phyloP scores from a whole-genome alignment of 257 asterid genomes.

The Echites panduratus region DNA sequence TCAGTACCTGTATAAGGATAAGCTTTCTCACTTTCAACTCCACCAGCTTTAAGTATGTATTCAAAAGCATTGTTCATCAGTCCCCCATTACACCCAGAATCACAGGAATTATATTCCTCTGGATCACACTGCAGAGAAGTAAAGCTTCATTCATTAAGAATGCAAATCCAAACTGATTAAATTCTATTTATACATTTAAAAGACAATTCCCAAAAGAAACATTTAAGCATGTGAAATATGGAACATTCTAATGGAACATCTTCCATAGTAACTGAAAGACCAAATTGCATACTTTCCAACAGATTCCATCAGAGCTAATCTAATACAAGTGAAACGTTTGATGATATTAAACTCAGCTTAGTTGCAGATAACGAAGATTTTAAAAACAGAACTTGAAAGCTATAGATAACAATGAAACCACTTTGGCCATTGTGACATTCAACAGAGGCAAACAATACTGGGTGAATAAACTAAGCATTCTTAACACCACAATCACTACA shows the following conservation, averaged over 20 bases:
- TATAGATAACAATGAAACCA: not conserved
- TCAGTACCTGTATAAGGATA: slow-evolving; percentile 73
- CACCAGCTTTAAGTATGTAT: slow-evolving; percentile 70
- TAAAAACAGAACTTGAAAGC: too few relatives aligned
- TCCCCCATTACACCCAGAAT: slow-evolving; percentile 84
- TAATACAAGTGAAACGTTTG: not conserved
- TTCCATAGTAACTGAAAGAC: not conserved
- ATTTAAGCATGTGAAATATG: not conserved
- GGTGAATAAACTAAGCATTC: not conserved
- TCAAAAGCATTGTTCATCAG: slow-evolving; percentile 86
- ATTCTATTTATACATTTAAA: not conserved
- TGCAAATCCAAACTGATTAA: not conserved
- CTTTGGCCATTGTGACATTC: not conserved
- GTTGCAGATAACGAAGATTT: not conserved
- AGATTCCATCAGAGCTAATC: not conserved
- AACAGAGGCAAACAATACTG: not conserved
- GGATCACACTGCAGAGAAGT: slow-evolving; percentile 64
- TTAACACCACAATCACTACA: not conserved
- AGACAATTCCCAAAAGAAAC: not conserved
- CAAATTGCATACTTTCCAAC: not conserved
- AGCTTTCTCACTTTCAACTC: slow-evolving; percentile 62
- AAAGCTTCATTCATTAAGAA: not conserved
- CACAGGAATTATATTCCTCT: slow-evolving; percentile 51
- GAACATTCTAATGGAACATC: not conserved
- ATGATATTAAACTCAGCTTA: not conserved